phyloP scores from a whole-genome alignment of 148 eudicot species.

The Fallopia convolvulus region DNA sequence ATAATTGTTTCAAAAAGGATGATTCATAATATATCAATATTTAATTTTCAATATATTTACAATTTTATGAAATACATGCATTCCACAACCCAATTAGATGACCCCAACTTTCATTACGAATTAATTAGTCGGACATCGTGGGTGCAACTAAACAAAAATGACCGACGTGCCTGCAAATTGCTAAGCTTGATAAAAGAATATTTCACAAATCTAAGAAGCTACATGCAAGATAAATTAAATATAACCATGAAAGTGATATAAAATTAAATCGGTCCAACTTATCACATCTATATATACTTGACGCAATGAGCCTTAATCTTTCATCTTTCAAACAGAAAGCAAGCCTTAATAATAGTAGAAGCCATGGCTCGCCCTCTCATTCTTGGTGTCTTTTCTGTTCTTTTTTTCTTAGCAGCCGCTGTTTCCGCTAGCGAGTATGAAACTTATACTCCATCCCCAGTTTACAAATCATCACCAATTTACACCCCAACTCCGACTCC shows the following conservation, averaged over 20 bases:
- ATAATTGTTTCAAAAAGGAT: too few species aligned
- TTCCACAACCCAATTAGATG: too few species aligned
- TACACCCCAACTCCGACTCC: neutral
- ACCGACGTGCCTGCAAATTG: neutral
- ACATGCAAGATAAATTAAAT: neutral
- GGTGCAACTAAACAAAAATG: neutral
- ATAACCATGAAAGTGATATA: neutral
- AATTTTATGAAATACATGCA: too few species aligned
- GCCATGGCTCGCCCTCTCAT: neutral
- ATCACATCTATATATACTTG: slow-evolving; percentile 1
- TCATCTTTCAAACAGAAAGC: neutral
- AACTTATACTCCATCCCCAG: neutral
- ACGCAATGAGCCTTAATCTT: neutral
- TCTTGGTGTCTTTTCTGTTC: neutral
- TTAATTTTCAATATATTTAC: neutral
- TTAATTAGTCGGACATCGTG: neutral
- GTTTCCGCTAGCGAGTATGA: slow-evolving; percentile 3
- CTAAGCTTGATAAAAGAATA: neutral
- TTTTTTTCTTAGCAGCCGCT: neutral
- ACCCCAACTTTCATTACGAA: too few species aligned
- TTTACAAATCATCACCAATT: neutral
- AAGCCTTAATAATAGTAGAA: neutral
- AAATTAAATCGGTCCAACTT: neutral
- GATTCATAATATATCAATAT: too few species aligned
- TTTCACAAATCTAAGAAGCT: neutral